Evolutionary conservation across 306 rosid genomes (phyloP), one percentile per base, ranked within the genome.

Genomic region (Castanea crenata): DNA sequence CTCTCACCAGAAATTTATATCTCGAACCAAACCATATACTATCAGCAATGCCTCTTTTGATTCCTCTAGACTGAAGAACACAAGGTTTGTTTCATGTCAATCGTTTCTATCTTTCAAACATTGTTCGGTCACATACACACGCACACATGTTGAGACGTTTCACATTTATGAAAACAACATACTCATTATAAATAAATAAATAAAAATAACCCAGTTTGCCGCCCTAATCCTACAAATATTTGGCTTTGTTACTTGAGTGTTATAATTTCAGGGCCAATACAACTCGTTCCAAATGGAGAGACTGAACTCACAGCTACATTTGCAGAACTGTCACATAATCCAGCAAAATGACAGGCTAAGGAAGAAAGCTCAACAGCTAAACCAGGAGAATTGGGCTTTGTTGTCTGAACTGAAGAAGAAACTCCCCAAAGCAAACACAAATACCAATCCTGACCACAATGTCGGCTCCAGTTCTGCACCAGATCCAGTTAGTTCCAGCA

Each of bases 331-430:
- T 55, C 75, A 69, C 76, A 80, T 52, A 25, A 76, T 86, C 79
- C 75, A 81, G 64, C 76, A 70, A 80, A 92, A 81, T 78, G 82
- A 81, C 56, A 75, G 74, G 81, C 74, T 52, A 65, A 62, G 80
- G 79, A 76, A 79, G 79, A 84, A 78, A 79, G 86, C 83, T 76
- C 76, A 80, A 63, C 71, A 74, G 71, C 84, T 83, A 72, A 81
- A 82, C 75, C 63, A 73, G 76, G 81, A 80, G 86, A 88, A 80
- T 59, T 69, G 82, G 55, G 76, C 65, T 46, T 72, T 83, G 82
- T 56, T 69, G 41, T 78, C 83, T 6, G 87, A 75, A 74, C 79
- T 78, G 81, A 80, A 83, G 81, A 78, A 52, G 63, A 75, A 71
- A 63, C 74, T 83, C 72, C 21, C 75, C 0, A 52, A 71, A 51